Evolutionary conservation across 2,329 filamentous ascomycete genomes (phyloP), one percentile per base, ranked within the genome.

Genomic region (Endothia cerciana): DNA sequence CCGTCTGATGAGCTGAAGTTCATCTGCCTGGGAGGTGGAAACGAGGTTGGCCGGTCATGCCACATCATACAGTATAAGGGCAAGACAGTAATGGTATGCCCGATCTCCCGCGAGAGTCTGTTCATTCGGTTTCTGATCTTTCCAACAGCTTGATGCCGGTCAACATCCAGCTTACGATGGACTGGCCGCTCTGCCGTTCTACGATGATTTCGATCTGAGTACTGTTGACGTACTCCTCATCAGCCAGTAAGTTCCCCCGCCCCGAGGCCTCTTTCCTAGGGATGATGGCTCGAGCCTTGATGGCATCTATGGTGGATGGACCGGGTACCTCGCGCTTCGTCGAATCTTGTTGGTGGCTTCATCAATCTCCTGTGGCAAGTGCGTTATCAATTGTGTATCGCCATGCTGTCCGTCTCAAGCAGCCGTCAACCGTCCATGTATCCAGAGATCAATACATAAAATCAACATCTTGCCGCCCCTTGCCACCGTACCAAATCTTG

Each of bases 51-150:
- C 63, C 87, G 95, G 71, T 98, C 95, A 71, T 98, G 95, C 78
- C 95, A 99, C 77, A 97, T 99, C 72, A 89, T 99, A 67, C 93
- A 98, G 75, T 99, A 99, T 86, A 99, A 98, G 80, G 95, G 95
- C 69, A 99, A 99, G 80, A 98, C 94, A 6, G 93, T 99, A 71
- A 99, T 99, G 95, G 93, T 96, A 82, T 72, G 87, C 76, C 62
- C 6, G 25, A 22, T 59, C 59, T 22, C 60, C 17, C 55, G 45
- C 62, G 28, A 25, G 28, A 25, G 17, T 38, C 28, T 8, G 68
- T 36, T 63, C 19, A 58, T 64, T 65, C n/a, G 7, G 11, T 58
- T 13, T 62, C 60, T 59, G 15, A 62, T 41, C 8, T 7, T 19
- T 60, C 6, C 4, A 71, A 65, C 75, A 97, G 93, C 92, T 99